Conservation (phyloP, 306 rosid genomes). For the Citrullus amarus region DNA sequence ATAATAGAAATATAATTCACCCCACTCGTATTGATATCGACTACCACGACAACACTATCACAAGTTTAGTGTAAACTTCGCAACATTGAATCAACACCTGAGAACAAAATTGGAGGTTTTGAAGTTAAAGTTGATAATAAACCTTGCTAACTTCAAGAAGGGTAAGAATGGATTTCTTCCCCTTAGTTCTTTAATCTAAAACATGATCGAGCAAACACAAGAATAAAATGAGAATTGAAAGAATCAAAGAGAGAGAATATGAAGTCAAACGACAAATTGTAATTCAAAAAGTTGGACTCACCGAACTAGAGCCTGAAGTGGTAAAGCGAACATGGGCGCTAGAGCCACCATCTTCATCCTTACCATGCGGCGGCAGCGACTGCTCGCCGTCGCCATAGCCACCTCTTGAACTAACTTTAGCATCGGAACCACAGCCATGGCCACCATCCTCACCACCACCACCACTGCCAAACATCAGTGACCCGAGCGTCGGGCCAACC, state of each 20-base stretch:
- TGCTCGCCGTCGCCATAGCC: neutral
- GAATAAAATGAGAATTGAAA: neutral
- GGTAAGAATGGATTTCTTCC: no score
- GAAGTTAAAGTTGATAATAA: no score
- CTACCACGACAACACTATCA: no score
- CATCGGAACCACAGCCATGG: neutral
- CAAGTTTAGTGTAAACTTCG: no score
- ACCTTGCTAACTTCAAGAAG: no score
- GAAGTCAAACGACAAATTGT: neutral
- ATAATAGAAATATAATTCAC: no score
- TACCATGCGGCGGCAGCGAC: neutral
- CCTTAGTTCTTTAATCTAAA: no score
- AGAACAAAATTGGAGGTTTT: no score
- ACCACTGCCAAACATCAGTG: neutral
- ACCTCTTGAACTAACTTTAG: neutral
- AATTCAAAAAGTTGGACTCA: neutral
- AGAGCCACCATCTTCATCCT: conserved; percentile 2
- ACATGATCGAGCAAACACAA: neutral
- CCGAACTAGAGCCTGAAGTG: neutral
- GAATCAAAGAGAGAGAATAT: neutral
- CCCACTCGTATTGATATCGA: no score
- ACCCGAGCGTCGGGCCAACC: conserved; percentile 12
- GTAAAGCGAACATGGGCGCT: neutral
- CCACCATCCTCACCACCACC: neutral
- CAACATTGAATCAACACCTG: no score